Evolutionary conservation across 108 stramenopile species (phyloP), one percentile per base, ranked within the genome.

Genomic region (Stephanodiscus triporus): DNA sequence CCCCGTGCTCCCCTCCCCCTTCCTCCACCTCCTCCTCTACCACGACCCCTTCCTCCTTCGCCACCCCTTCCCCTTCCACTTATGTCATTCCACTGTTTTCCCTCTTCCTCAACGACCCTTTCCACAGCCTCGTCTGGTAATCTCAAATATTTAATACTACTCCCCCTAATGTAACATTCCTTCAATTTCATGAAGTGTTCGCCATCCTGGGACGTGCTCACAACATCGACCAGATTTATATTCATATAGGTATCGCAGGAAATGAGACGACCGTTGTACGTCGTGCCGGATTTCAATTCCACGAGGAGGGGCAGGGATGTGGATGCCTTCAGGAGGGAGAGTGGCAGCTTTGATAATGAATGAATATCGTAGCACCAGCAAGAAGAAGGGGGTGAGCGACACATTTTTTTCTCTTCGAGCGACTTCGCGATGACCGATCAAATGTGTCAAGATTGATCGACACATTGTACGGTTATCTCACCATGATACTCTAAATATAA

Each of bases 231-330:
- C 23, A 99, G 84, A 69, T 97, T 98, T 84, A 99, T 89, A 79
- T 99, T 99, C 99, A 99, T 99, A 85, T 89, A 99, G 16, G 92
- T 83, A 80, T 99, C 98, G 59, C 96, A 97, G 63, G 84, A 91
- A 26, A 93, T 90, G 43, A 99, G 87, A 9, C 95, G 89, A n/a
- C 99, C 99, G 72, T 98, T 98, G 95, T 99, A 99, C 20, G 98
- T 99, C 66, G 96, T 95, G 38, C 99, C 99, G 23, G 93, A 95
- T 76, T 99, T 99, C 20, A 99, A 87, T 87, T 99, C 99, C 32
- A 99, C 95, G 71, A 99, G 79, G 82, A 99, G 86, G 50, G 97
- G 96, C 22, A 96, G 95, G 55, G 91, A 85, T 49, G 87, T 89
- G 23, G 99, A 96, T 58, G 97, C 92, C 66, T 86, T 88, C 22